A percentile compares a stretch with the other conserved stretches of the same genome.
phyloP scores from a whole-genome alignment of 1,284 basidiomycete genomes.

The Malassezia globosa region DNA sequence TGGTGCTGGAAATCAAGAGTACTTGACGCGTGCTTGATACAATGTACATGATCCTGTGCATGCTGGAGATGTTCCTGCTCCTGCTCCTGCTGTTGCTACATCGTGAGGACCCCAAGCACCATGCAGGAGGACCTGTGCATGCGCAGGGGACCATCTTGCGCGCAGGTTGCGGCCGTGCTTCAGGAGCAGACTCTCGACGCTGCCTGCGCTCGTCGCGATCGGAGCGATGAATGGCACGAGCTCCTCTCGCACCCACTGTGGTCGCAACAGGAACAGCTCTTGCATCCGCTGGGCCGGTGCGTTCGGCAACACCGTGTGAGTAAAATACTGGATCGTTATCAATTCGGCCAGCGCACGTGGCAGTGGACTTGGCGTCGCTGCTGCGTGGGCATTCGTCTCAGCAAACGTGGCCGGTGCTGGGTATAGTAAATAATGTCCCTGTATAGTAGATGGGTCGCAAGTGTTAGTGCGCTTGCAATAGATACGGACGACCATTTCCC shows the following conservation, averaged over 20 bases:
- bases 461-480: too few species aligned
- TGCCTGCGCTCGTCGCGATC: slow-evolving; percentile 7
- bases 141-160: slow-evolving; percentile 7
- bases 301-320: slow-evolving; percentile 29
- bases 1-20: slow-evolving; percentile 8
- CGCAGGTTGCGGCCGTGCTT: slow-evolving; percentile 18
- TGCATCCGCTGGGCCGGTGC: slow-evolving; percentile 40
- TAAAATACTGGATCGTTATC: slow-evolving; percentile 32
- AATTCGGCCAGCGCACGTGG: slow-evolving; percentile 11
- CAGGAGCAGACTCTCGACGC: slow-evolving; percentile 27
- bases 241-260: slow-evolving; percentile 38
- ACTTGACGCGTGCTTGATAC: slow-evolving; percentile 16
- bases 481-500: too few species aligned
- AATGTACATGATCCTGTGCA: slow-evolving; percentile 8
- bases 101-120: background rate
- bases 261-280: slow-evolving; percentile 35
- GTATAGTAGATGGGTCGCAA: slow-evolving; percentile 17
- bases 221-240: slow-evolving; percentile 46
- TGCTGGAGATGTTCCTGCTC: background rate
- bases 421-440: slow-evolving; percentile 26
- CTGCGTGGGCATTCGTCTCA: slow-evolving; percentile 6
- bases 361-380: background rate
- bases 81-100: too few species aligned
- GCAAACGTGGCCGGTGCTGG: slow-evolving; percentile 22
- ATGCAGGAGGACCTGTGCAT: slow-evolving; percentile 11